Evolutionary conservation across 2,329 filamentous ascomycete species (phyloP), one percentile per base, ranked within the genome.

Genomic region (Pyricularia grisea): DNA sequence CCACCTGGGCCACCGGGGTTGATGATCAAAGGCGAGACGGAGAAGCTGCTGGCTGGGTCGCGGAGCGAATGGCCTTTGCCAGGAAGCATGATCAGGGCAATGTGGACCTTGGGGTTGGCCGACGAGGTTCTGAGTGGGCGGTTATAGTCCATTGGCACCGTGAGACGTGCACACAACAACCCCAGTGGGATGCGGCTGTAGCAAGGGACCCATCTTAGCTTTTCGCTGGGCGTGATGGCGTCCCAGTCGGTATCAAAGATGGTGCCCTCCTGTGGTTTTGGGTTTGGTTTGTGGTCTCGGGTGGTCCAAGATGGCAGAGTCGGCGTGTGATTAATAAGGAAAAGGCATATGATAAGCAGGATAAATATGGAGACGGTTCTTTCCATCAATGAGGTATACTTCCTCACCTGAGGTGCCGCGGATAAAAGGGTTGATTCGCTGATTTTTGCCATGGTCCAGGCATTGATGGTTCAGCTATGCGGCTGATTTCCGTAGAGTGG

Each of bases 1-100:
- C 75, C 78, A 31, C 81, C 80, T 0, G 82, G 82, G 0, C 82
- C 82, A 61, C 82, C 82, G 0, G 81, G 81, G 74, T 83, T 83
- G 65, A 74, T 73, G 71, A 84, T 75, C 61, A 83, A 74, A 66
- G 81, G 75, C 23, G 82, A 82, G 58, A 76, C 80, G 68, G 80
- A 83, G 50, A 75, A 70, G 4, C 78, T 75, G 23, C 60, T 28
- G 60, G 27, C 14, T 2, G 23, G 69, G 81, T 77, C n/a, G 73
- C 58, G 27, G 78, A 75, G 69, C 3, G 83, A 36, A 60, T 68
- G 67, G 30, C 42, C 81, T 1, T 70, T 70, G 30, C 81, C 81
- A 0, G 80, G 79, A 10, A 79, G 75, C 69, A 78, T 79, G 66
- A 79, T 74, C 70, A 84, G 76, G 69, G 82, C 81, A 42, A 84